Evolutionary conservation across 2,329 filamentous ascomycete species (phyloP).

Genomic region (Furcasterigmium sp.): DNA sequence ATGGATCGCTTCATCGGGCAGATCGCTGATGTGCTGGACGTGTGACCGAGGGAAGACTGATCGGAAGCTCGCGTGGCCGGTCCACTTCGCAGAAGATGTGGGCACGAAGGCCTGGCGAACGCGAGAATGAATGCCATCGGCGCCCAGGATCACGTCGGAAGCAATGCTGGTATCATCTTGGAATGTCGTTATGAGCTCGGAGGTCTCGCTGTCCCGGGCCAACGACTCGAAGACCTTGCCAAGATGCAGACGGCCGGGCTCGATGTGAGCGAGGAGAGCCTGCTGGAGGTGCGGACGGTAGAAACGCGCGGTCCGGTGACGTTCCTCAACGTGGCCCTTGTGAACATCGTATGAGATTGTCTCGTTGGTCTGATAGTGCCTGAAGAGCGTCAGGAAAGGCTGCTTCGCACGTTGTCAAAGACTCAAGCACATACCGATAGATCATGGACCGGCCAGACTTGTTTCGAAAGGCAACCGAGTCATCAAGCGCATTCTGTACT

Average conservation of each 20-base stretch:
- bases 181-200: constrained; percentile 34
- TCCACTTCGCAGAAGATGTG: constrained; percentile 30
- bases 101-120: constrained; percentile 39
- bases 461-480: constrained; percentile 33
- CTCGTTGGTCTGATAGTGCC: constrained; percentile 37
- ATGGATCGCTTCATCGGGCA: constrained; percentile 36
- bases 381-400: constrained; percentile 6
- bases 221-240: constrained; percentile 33
- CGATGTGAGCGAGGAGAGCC: constrained; percentile 38
- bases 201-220: constrained; percentile 17
- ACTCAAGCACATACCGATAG: constrained; percentile 30
- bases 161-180: constrained; percentile 36
- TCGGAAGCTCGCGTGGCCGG: constrained; percentile 37
- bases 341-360: constrained; percentile 37
- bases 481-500: constrained; percentile 36
- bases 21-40: constrained; percentile 29
- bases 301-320: constrained; percentile 37
- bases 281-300: constrained; percentile 44
- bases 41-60: constrained; percentile 36
- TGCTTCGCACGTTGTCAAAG: too few species aligned
- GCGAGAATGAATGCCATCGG: constrained; percentile 47
- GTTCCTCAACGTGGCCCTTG: constrained; percentile 25
- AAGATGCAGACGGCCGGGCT: constrained; percentile 33
- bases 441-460: constrained; percentile 37
- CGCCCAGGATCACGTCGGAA: constrained; percentile 44